These are phyloP conservation scores for Zychaea mexicana DNA, from an alignment of 371 early-diverging fungal species.

Conservation along the genomic window DNA sequence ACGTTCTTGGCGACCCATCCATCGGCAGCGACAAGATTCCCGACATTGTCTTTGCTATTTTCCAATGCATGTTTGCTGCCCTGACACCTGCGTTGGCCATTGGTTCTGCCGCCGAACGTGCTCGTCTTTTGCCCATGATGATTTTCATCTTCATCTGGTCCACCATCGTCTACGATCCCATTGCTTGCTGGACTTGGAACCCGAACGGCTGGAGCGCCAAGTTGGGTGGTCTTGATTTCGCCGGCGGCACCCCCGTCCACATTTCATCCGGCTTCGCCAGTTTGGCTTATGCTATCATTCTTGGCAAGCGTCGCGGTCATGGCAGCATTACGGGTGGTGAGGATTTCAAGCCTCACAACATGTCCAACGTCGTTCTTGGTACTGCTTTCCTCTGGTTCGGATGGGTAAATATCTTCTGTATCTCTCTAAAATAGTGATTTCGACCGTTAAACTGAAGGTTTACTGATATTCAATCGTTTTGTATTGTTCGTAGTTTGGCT, in stretches of 20 bases:
- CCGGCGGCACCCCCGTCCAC: conserved; percentile 93
- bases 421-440: no score
- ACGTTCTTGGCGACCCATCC: conserved; percentile 58
- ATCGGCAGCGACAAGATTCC: conserved; percentile 64
- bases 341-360: conserved; percentile 86
- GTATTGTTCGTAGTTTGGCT: no score
- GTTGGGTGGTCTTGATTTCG: conserved; percentile 80
- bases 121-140: conserved; percentile 82
- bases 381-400: conserved; percentile 91
- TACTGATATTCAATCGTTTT: no score
- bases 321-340: conserved; percentile 43
- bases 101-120: conserved; percentile 89
- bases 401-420: no score
- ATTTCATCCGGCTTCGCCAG: conserved; percentile 89
- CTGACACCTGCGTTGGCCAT: conserved; percentile 92
- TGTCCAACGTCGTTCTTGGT: conserved; percentile 87
- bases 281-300: conserved; percentile 80
- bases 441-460: no score
- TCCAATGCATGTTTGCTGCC: conserved; percentile 84
- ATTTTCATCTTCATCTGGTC: conserved; percentile 93
- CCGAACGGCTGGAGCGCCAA: conserved; percentile 79
- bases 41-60: conserved; percentile 59
- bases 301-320: conserved; percentile 80
- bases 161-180: conserved; percentile 85
- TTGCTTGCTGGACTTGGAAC: conserved; percentile 95